Base-by-base conservation (phyloP, 768 basidiomycete species). In the Pleurotus djamor region DNA sequence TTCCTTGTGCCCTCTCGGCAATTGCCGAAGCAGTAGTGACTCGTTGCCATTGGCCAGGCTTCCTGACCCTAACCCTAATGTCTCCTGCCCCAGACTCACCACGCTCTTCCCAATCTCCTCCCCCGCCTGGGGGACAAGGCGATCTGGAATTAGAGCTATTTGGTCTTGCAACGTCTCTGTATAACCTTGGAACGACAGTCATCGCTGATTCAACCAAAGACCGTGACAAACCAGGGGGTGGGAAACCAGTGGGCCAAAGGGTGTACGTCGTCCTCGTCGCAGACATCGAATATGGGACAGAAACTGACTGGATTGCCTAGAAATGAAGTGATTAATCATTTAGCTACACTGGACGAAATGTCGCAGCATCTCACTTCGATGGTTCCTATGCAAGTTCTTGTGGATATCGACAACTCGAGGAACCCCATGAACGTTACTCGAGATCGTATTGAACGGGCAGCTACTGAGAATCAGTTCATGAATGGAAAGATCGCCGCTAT, bases 391-490 rank as follows among this genome's bases (percentile, higher is more conserved):
- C 89, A 92, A 69, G 82, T 92, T 32, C 74, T 91, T 34, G 79
- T 81, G 28, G 92, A 94, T 63, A 88, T 94, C 59, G 92, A 94
- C 76, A 87, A 85, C 63, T 78, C 86, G 3, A 82, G 85, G 48
- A 93, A 94, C 68, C 92, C 92, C 4, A 87, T 91, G 86, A 85
- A 87, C 67, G 76, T 92, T 54, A 92, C 92, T 14, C 83, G 85
- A 63, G 91, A 93, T 59, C 80, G 89, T 52, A 71, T 94, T 12
- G 92, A 94, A 73, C 81, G 91, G 56, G 85, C 91, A 0, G 91
- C 92, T 34, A 89, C 90, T 2, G 93, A 94, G 74, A 94, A 94
- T 68, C 92, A 93, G 67, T 94, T 92, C 63, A 91, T 92, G 88
- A 92, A 94, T 66, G 92, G 90, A 33, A 93, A 94, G 68, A 90